phyloP scores from a whole-genome alignment of 306 rosid species.

The cucumber (Cucumis sativus) region DNA sequence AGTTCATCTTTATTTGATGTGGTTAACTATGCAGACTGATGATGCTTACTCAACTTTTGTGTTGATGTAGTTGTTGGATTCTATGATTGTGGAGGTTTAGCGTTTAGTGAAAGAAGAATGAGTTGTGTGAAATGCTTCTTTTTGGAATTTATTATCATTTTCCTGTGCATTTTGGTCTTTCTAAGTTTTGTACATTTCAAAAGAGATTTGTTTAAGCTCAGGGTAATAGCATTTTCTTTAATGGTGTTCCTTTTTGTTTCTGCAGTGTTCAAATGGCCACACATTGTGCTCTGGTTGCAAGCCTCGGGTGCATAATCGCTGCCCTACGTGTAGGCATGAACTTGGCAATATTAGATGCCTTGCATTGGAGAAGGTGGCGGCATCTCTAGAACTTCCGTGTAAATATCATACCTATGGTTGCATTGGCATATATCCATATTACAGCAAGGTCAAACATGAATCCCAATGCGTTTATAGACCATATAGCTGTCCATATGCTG shows the following conservation, averaged over 20 bases:
- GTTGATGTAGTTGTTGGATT: conserved; percentile 1
- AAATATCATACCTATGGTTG: conserved; percentile 84
- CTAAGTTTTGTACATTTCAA: not conserved
- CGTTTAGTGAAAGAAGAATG: not conserved
- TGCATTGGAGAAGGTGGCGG: conserved; percentile 92
- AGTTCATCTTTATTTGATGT: not conserved
- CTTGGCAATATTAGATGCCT: conserved; percentile 91
- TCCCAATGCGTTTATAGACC: conserved; percentile 74
- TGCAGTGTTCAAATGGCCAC: conserved; percentile 94
- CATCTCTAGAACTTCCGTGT: conserved; percentile 91
- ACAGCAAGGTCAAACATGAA: conserved; percentile 88
- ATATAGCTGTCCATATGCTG: conserved; percentile 88
- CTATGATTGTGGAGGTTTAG: not conserved
- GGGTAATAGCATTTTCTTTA: not conserved
- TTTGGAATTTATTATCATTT: not conserved
- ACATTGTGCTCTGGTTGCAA: conserved; percentile 87
- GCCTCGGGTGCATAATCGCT: conserved; percentile 89
- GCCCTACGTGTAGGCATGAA: conserved; percentile 89
- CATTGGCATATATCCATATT: conserved; percentile 72
- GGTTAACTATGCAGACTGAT: not conserved
- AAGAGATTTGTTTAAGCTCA: not conserved
- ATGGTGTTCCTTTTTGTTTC: not conserved
- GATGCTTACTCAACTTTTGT: not conserved
- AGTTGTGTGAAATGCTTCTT: not conserved
- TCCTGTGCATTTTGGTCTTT: not conserved